Percentiles rank a stretch among this genome's conserved stretches.
Conservation (phyloP, 2,329 filamentous ascomycete species). For the Tolypocladium tropicale region DNA sequence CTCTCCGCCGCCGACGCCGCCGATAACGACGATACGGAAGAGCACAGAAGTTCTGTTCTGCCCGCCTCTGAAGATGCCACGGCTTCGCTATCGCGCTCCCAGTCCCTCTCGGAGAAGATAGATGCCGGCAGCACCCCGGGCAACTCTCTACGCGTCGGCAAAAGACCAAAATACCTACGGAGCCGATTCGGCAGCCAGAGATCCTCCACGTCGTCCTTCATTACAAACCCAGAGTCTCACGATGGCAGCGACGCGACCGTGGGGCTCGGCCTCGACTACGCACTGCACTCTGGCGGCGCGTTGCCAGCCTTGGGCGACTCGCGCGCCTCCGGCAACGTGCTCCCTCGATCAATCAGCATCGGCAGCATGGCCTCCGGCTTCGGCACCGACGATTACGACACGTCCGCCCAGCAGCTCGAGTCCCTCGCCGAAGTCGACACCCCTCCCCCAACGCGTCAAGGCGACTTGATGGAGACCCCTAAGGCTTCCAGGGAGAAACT, state of each 20-base stretch:
- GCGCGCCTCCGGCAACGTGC: conserved; percentile 39
- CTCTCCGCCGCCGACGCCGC: conserved; percentile 1
- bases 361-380: conserved; percentile 71
- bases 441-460: conserved; percentile 25
- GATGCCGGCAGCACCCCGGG: conserved; percentile 39
- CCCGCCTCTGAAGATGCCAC: conserved; percentile 16
- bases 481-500: conserved; percentile 45
- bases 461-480: conserved; percentile 57
- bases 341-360: conserved; percentile 73
- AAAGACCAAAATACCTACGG: conserved; percentile 47
- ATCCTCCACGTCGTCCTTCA: conserved; percentile 50
- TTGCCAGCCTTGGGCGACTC: conserved; percentile 44
- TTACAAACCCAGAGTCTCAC: conserved; percentile 40
- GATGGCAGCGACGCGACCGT: conserved; percentile 67
- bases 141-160: conserved; percentile 29
- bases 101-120: conserved; percentile 17
- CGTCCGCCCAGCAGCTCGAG: conserved; percentile 35
- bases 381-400: conserved; percentile 49
- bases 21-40: conserved; percentile 13
- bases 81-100: conserved; percentile 19
- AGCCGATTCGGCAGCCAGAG: conserved; percentile 47
- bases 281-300: conserved; percentile 72
- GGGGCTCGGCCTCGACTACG: conserved; percentile 61
- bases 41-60: conserved; percentile 16
- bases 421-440: conserved; percentile 39